A percentile compares a stretch with the other conserved stretches of the same genome.
Evolutionary conservation across 202 grass and related monocot genomes (phyloP).

Genomic region (Sporobolus alterniflorus): DNA sequence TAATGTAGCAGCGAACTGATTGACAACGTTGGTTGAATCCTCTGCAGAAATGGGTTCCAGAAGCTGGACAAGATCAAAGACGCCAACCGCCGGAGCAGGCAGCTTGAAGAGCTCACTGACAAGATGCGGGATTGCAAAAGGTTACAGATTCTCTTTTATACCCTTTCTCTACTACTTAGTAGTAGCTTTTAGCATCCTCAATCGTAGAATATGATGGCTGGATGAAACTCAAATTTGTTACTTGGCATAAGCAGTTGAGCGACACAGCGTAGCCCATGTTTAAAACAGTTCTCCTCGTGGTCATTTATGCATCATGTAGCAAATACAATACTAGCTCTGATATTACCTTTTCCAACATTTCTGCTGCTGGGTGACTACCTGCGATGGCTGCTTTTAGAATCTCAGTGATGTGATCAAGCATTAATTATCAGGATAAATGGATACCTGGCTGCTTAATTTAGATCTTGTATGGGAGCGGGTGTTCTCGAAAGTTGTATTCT

Average conservation of each 20-base stretch:
- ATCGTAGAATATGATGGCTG: background rate
- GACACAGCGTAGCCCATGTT: background rate
- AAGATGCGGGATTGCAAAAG: slow-evolving; percentile 99
- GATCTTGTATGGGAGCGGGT: slow-evolving; percentile 1
- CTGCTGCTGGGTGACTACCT: background rate
- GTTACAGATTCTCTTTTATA: slow-evolving; percentile 36
- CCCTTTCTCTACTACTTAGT: background rate
- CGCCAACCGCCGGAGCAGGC: slow-evolving; percentile 77
- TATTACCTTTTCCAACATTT: slow-evolving; percentile 1
- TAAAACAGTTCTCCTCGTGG: background rate
- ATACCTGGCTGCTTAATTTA: slow-evolving; percentile 1
- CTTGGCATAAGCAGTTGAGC: background rate
- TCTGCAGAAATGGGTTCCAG: slow-evolving; percentile 91
- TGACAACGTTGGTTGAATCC: slow-evolving; percentile 9
- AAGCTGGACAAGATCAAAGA: slow-evolving; percentile 99
- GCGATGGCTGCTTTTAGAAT: slow-evolving; percentile 9
- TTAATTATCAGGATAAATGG: background rate
- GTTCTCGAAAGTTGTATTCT: no score
- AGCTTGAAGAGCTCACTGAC: slow-evolving; percentile 92
- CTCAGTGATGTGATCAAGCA: background rate
- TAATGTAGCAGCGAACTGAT: no score
- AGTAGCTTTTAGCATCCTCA: background rate
- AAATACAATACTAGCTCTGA: background rate
- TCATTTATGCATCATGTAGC: background rate
- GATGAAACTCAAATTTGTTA: background rate